phyloP scores from a whole-genome alignment of 176 grass and related monocot genomes.

The Bolboschoenus planiculmis region DNA sequence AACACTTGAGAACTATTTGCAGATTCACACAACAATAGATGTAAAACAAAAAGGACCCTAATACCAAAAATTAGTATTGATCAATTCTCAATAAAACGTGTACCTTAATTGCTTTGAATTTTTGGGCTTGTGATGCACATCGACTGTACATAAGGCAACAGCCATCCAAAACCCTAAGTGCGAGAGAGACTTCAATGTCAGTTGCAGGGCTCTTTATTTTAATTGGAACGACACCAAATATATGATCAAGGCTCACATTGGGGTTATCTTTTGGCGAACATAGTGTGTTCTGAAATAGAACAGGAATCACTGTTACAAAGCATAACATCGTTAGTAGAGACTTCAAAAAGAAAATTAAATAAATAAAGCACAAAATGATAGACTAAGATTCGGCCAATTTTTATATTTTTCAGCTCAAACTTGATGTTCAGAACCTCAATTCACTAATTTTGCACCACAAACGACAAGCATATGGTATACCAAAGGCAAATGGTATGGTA shows the following conservation, averaged over 20 bases:
- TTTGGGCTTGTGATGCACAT: conserved; percentile 78
- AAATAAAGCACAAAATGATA: conserved; percentile 15
- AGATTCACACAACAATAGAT: not conserved
- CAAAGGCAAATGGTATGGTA: not conserved
- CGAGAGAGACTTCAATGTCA: conserved; percentile 83
- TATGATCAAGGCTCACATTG: conserved; percentile 52
- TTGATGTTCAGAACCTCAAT: not conserved
- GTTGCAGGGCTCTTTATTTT: conserved; percentile 79
- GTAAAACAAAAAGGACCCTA: not conserved
- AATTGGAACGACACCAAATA: conserved; percentile 70
- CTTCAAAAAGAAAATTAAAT: not conserved
- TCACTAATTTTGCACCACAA: not conserved
- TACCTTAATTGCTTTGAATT: conserved; percentile 95
- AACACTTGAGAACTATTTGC: conserved; percentile 1
- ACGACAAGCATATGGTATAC: not conserved
- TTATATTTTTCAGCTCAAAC: not conserved
- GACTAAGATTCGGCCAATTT: not conserved
- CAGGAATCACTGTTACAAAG: conserved; percentile 85
- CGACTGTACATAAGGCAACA: conserved; percentile 88
- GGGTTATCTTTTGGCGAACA: conserved; percentile 57
- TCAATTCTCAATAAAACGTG: not conserved
- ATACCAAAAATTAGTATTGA: not conserved
- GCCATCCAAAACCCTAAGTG: conserved; percentile 94
- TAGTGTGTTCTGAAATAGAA: conserved; percentile 96
- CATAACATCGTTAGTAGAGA: conserved; percentile 44